Base-by-base conservation (phyloP, 345 rosid species). In the Eucalyptus tenuipes region DNA sequence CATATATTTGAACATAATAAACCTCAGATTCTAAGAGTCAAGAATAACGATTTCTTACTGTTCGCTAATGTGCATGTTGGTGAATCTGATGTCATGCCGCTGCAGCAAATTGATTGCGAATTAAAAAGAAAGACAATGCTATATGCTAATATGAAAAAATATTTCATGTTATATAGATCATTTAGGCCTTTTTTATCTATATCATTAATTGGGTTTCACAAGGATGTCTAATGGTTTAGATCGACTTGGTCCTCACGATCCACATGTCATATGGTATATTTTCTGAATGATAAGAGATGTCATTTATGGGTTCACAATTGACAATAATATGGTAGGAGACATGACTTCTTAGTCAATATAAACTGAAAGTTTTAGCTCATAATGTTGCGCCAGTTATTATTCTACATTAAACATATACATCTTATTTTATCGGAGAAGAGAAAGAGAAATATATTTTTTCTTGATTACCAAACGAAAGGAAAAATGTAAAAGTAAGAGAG, bases 111-210 rank as follows among this genome's bases (percentile, higher is more conserved):
- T 57, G 64, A 25, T 4, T 57, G 17, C 0, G 50, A 49, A 49
- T 49, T 49, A 57, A 13, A 25, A 24, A 57, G n/a, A 57, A 11
- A 10, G 64, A 25, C 29, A 5, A 57, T 5, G 50, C 17, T 14
- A n/a, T n/a, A n/a, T n/a, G n/a, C n/a, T n/a, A n/a, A 14, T 14
- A 45, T 57, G n/a, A 13, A 5, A 11, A 13, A 5, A 59, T 11
- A 27, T 11, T 24, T 6, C 7, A 59, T 59, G 8, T 27, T 27
- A 29, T 10, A 27, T 27, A 59, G n/a, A 25, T 6, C n/a, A 25
- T 0, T 6, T 1, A 52, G 55, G 4, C 8, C 24, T 7, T 7
- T 3, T 25, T 11, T 14, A 59, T 59, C 2, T 6, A 6, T 5
- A 13, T 59, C 13, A 6, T 25, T 25, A 59, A 59, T 25, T 25